Evolutionary conservation across 2,329 filamentous ascomycete species (phyloP).

Genomic region (Neonectria punicea): DNA sequence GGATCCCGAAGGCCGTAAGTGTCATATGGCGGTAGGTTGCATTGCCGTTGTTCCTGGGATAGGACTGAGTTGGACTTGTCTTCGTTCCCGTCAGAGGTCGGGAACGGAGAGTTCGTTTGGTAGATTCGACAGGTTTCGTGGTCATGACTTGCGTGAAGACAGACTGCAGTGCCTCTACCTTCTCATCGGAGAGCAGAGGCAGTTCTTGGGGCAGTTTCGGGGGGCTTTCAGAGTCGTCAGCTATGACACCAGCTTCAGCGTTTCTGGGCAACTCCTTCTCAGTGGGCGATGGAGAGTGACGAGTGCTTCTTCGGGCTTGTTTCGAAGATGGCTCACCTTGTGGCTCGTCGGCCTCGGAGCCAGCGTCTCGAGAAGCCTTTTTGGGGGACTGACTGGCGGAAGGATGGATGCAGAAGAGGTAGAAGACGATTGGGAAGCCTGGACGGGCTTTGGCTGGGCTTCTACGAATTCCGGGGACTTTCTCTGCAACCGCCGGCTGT

Average conservation of each 20-base stretch:
- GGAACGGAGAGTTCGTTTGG: too few relatives aligned
- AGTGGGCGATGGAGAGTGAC: neutral
- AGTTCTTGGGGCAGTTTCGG: neutral
- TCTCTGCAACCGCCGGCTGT: neutral
- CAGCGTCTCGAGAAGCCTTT: neutral
- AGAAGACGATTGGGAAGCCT: too few relatives aligned
- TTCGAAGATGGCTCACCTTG: neutral
- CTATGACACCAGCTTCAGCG: neutral
- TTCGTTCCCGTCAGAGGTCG: too few relatives aligned
- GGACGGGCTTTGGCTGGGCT: too few relatives aligned
- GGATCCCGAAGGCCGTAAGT: too few relatives aligned
- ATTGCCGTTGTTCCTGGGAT: too few relatives aligned
- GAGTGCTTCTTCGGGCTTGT: neutral
- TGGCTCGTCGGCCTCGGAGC: neutral
- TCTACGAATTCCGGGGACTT: neutral
- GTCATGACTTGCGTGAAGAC: neutral
- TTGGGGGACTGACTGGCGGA: too few relatives aligned
- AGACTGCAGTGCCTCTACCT: neutral
- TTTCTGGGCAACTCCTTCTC: neutral
- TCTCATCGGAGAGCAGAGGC: neutral
- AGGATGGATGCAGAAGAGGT: too few relatives aligned
- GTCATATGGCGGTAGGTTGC: too few relatives aligned
- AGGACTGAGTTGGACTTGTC: too few relatives aligned
- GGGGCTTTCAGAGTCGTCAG: neutral
- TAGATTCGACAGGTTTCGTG: too few relatives aligned